Base-by-base conservation (phyloP, 1,284 basidiomycete species). In the Ganoderma lingzhi region DNA sequence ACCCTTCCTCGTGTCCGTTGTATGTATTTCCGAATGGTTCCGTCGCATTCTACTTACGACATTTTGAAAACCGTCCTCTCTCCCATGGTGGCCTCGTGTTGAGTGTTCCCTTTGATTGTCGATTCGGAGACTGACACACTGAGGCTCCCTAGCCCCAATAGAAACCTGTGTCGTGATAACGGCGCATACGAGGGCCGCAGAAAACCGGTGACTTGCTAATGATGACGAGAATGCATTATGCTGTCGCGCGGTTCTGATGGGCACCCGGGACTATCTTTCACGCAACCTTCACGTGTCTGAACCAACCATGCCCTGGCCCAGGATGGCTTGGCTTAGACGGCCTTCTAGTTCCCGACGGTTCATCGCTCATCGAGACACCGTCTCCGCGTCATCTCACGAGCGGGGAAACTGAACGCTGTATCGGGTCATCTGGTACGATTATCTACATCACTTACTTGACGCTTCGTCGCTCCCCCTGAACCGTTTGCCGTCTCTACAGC, bases 271-370 rank as follows among this genome's bases (percentile, higher is more conserved):
- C 53, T 19, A 19, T 35, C 28, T 56, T 19, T 30, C 53, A 56
- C 53, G 30, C 53, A 35, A 53, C 53, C 53, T 56, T 56, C 53
- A 56, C 53, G 53, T 56, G 53, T 56, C 30, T 17, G 15, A 56
- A 30, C 15, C 30, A 56, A 30, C 17, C 30, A 53, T 28, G 48
- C 23, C 48, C 48, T 53, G 48, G 48, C 48, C 9, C 10, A 30
- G 23, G 48, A 51, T 28, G 48, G 2, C 48, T 53, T 28, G 48
- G 48, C 53, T 17, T 6, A 19, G 30, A 17, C 53, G 28, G 30
- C 14, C 53, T 17, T 35, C 30, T 6, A 56, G 6, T 32, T 56
- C 30, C 17, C 53, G 28, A 32, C 15, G 6, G 17, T 35, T 8
- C 32, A 30, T 35, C 12, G 48, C 48, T 53, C 48, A 28, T 53